These are phyloP conservation scores for Naganishia sp. DNA, from an alignment of 1,284 basidiomycete genomes.

Conservation along the genomic window DNA sequence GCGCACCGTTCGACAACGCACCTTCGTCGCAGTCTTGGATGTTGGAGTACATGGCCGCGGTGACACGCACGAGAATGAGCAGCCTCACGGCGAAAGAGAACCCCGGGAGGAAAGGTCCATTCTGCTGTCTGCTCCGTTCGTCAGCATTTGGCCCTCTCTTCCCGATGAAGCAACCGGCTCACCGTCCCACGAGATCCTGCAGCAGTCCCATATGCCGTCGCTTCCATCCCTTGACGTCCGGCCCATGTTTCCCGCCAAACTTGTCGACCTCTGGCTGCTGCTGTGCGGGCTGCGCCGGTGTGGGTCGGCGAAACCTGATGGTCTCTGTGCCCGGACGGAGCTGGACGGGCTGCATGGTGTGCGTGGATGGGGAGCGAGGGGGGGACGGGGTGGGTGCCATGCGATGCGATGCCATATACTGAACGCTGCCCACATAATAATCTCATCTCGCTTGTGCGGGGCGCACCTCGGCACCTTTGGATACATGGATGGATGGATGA, in stretches of 20 bases:
- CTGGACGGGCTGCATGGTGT: neutral
- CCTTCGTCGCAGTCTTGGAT: constrained; percentile 98
- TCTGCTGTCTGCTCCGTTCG: constrained; percentile 37
- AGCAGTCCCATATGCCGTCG: constrained; percentile 51
- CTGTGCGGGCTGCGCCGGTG: constrained; percentile 45
- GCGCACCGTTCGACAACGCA: constrained; percentile 43
- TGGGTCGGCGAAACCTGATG: constrained; percentile 50
- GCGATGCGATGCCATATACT: neutral
- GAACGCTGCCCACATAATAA: neutral
- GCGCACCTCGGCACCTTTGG: neutral
- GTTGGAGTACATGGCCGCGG: constrained; percentile 93
- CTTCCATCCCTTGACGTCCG: constrained; percentile 49
- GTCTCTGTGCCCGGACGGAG: constrained; percentile 49
- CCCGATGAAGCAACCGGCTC: constrained; percentile 34
- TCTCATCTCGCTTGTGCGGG: neutral
- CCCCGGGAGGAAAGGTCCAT: constrained; percentile 73
- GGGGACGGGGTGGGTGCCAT: neutral
- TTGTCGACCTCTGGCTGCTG: constrained; percentile 34
- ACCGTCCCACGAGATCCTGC: constrained; percentile 52
- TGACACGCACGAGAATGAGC: constrained; percentile 75
- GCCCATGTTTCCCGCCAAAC: constrained; percentile 43
- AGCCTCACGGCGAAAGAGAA: constrained; percentile 81
- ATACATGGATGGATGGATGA: neutral
- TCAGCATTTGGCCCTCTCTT: neutral
- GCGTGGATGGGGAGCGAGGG: neutral